Conservation (phyloP, 2,329 filamentous ascomycete genomes). For the Paracorniculantispora psalliotae region DNA sequence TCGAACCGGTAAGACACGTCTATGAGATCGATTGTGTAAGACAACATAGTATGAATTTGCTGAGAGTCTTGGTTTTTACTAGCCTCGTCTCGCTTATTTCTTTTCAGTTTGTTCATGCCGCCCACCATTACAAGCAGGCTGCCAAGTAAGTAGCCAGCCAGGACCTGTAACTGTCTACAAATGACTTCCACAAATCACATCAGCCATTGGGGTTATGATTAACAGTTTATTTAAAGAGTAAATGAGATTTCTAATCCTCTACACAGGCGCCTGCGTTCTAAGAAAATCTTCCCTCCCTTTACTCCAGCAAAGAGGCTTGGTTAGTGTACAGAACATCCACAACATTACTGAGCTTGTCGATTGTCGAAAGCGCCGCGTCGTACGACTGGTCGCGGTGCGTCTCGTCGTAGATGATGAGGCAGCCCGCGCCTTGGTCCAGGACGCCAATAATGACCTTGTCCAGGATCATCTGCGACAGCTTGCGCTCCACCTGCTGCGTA, state of each 20-base stretch:
- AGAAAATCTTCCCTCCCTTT: slow-evolving; percentile 7
- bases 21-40: no score
- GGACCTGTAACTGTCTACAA: no score
- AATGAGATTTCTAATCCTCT: background rate
- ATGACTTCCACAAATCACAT: no score
- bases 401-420: slow-evolving; percentile 96
- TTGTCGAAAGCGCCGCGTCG: slow-evolving; percentile 87
- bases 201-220: background rate
- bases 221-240: background rate
- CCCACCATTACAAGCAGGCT: no score
- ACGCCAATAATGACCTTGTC: slow-evolving; percentile 99
- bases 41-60: no score
- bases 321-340: slow-evolving; percentile 97
- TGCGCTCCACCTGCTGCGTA: slow-evolving; percentile 93
- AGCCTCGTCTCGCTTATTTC: no score
- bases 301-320: slow-evolving; percentile 93
- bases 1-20: no score
- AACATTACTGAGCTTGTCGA: slow-evolving; percentile 94
- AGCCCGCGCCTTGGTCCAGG: slow-evolving; percentile 93
- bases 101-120: no score
- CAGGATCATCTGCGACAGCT: slow-evolving; percentile 98
- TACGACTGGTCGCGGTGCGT: slow-evolving; percentile 89
- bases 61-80: no score
- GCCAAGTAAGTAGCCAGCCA: no score
- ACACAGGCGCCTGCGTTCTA: background rate